phyloP scores from a whole-genome alignment of 2,329 filamentous ascomycete genomes.

The Ophiostoma sp. region DNA sequence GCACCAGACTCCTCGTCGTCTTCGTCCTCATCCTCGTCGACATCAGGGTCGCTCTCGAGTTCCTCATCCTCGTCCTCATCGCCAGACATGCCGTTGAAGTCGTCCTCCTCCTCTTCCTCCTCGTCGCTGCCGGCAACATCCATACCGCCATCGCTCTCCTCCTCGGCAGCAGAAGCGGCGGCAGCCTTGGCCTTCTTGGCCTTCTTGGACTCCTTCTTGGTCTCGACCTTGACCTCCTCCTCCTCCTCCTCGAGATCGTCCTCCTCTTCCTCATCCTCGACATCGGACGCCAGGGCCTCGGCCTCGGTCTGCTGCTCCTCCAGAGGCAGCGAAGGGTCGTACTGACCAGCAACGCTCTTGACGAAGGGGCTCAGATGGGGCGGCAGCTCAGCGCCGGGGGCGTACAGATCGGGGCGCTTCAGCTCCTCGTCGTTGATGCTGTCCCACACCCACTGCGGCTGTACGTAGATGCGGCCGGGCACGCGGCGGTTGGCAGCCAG shows the following conservation, averaged over 20 bases:
- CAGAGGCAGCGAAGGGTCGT: constrained; percentile 81
- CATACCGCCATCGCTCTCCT: constrained; percentile 41
- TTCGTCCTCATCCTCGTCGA: constrained; percentile 41
- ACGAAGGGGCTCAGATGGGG: constrained; percentile 97
- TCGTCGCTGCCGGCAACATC: constrained; percentile 45
- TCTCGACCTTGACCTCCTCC: constrained; percentile 30
- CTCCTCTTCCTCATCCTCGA: constrained; percentile 45
- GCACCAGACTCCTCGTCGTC: constrained; percentile 59
- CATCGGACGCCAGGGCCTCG: constrained; percentile 67
- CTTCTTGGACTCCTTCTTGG: constrained; percentile 31
- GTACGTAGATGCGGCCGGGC: constrained; percentile 86
- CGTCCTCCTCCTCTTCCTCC: constrained; percentile 43
- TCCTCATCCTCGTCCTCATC: constrained; percentile 37
- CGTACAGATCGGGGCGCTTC: constrained; percentile 80
- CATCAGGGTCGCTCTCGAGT: constrained; percentile 38
- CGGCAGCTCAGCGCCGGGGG: constrained; percentile 80
- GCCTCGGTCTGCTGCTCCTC: constrained; percentile 84
- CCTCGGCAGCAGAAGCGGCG: constrained; percentile 34
- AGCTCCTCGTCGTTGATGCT: constrained; percentile 88
- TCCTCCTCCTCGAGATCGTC: constrained; percentile 38
- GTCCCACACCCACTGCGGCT: constrained; percentile 99
- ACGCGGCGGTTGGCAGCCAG: constrained; percentile 64
- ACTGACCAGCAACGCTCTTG: constrained; percentile 76
- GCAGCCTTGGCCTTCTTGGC: constrained; percentile 38
- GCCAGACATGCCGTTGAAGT: constrained; percentile 31